Evolutionary conservation across 148 eudicot genomes (phyloP).

Genomic region (Cornus suecica): DNA sequence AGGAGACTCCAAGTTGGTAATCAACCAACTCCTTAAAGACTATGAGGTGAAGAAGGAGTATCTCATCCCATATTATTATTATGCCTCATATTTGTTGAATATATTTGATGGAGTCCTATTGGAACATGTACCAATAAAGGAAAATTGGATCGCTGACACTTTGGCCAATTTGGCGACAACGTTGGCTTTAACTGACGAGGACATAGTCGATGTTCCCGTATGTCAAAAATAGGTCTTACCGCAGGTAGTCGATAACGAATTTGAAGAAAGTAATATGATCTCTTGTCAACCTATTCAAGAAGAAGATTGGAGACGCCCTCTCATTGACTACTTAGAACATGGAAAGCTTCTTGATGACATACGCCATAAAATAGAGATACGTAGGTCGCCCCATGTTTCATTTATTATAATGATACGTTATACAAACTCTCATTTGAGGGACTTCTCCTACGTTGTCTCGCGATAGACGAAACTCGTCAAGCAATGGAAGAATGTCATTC

Average conservation of each 20-base stretch:
- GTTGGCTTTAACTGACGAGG: too few relatives aligned
- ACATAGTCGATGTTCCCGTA: background rate
- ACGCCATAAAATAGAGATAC: too few relatives aligned
- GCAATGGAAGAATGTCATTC: background rate
- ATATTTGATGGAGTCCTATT: too few relatives aligned
- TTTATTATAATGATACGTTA: background rate
- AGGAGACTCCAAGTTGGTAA: too few relatives aligned
- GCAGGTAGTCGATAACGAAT: background rate
- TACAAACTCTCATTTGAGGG: background rate
- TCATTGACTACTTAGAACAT: conserved; percentile 1
- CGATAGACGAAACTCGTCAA: background rate
- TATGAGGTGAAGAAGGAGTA: background rate
- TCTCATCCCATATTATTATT: too few relatives aligned
- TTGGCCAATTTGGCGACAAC: too few relatives aligned
- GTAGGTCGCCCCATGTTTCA: background rate
- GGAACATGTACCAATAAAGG: too few relatives aligned
- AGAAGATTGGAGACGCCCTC: too few relatives aligned
- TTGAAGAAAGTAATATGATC: too few relatives aligned
- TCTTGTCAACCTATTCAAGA: too few relatives aligned
- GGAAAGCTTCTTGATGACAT: background rate
- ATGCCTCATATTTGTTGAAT: too few relatives aligned
- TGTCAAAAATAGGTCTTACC: background rate
- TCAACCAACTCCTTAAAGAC: background rate
- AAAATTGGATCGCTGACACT: too few relatives aligned
- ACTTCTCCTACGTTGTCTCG: conserved; percentile 1